These are phyloP conservation scores for Termitomyces sp. DNA, from an alignment of 768 basidiomycete species.

Conservation along the genomic window DNA sequence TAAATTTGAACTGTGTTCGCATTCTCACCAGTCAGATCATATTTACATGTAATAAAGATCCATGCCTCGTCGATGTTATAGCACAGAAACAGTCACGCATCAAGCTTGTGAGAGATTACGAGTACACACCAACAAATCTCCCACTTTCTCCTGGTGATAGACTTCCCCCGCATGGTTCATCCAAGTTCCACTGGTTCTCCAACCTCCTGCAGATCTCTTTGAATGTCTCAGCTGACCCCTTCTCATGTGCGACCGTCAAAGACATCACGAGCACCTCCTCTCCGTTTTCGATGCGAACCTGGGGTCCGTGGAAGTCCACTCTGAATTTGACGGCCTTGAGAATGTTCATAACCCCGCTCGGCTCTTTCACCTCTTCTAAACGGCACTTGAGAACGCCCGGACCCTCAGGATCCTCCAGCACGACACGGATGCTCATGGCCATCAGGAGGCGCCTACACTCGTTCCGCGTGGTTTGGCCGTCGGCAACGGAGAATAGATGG, in stretches of 20 bases:
- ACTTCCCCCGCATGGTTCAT: conserved; percentile 17
- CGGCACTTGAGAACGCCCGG: conserved; percentile 73
- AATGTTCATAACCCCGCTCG: conserved; percentile 45
- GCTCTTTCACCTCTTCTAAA: conserved; percentile 62
- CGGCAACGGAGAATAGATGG: conserved; percentile 53
- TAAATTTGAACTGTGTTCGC: not conserved
- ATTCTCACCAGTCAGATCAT: not conserved
- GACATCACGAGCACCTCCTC: conserved; percentile 41
- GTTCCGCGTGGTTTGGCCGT: conserved; percentile 62
- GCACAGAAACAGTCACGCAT: not conserved
- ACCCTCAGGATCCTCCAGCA: conserved; percentile 61
- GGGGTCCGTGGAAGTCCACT: conserved; percentile 62
- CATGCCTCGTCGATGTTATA: not conserved
- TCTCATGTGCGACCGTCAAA: conserved; percentile 76
- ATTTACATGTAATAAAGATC: not conserved
- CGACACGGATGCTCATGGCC: conserved; percentile 65
- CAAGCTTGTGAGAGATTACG: not conserved
- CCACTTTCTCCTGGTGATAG: not conserved
- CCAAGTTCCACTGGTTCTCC: conserved; percentile 68
- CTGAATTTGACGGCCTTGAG: conserved; percentile 79
- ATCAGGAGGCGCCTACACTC: conserved; percentile 74
- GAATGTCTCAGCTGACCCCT: conserved; percentile 82
- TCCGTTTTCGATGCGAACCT: conserved; percentile 34
- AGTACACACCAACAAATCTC: not conserved
- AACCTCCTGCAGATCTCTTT: conserved; percentile 68